Evolutionary conservation across 2,329 filamentous ascomycete genomes (phyloP), one percentile per base, ranked within the genome.

Genomic region (Alternaria postmessia): DNA sequence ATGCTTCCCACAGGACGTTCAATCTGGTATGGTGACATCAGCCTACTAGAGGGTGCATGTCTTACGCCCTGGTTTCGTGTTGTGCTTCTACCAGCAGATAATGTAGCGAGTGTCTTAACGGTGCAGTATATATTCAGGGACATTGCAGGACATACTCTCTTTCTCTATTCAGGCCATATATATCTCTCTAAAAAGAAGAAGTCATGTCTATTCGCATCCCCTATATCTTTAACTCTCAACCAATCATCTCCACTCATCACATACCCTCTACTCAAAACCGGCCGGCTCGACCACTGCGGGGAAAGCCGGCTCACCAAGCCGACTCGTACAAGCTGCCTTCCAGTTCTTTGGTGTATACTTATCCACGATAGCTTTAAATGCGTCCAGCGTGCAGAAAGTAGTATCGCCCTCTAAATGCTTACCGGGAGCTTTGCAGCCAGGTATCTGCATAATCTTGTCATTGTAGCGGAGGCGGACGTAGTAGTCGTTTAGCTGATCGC

Each of bases 381-480:
- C 93, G 57, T 91, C 88, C 89, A 99, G 79, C 0, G 94, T 98
- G 80, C 95, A 99, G 73, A 98, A 94, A 26, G 88, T 91, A 68
- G 93, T 89, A 69, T 98, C 91, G 1, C 93, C 93, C 1, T 92
- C 87, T 3, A 97, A 84, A 79, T 99, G 95, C 62, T 94, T 96
- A 7, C 93, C 92, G 0, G 84, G 79, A 9, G 85, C 80, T 66
- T 86, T 88, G 78, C 95, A 99, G 3, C 92, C 94, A 0, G 94
- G 94, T 18, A 99, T 85, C 14, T 85, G 87, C 73, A 98, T 87
- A 4, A 93, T 87, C 54, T 86, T 84, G 76, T 98, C 95, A 71
- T 99, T 99, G 79, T 96, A 99, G 51, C 94, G 87, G 59, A 99
- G 78, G 18, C 95, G 89, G 14, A 99, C 94, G 78, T 91, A 99